These are phyloP conservation scores for Rhizophagus sp. DNA, from an alignment of 192 early-diverging fungal species.

Conservation along the genomic window DNA sequence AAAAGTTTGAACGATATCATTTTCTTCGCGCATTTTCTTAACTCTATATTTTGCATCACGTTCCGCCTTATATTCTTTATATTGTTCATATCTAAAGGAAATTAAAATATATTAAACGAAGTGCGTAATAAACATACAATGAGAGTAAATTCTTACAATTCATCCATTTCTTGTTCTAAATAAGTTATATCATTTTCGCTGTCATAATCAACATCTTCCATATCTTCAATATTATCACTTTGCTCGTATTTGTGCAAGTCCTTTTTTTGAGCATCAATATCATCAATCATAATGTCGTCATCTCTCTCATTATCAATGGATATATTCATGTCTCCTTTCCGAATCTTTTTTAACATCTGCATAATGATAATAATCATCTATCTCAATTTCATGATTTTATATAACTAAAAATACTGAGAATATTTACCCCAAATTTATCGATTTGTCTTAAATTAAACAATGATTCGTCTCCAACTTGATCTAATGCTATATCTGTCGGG, in stretches of 20 bases:
- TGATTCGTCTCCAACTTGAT: constrained; percentile 56
- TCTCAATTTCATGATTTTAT: neutral
- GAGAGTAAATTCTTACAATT: constrained; percentile 51
- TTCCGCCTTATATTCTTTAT: constrained; percentile 69
- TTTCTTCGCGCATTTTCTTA: constrained; percentile 64
- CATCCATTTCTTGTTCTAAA: constrained; percentile 67
- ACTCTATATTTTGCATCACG: constrained; percentile 76
- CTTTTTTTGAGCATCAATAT: constrained; percentile 21
- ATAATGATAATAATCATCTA: neutral
- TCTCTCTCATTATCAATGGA: constrained; percentile 45
- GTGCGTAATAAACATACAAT: constrained; percentile 26
- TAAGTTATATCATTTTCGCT: constrained; percentile 36
- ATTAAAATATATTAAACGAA: constrained; percentile 35
- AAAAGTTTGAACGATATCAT: constrained; percentile 64
- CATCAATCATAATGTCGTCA: constrained; percentile 48
- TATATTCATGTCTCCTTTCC: constrained; percentile 56
- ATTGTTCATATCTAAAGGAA: constrained; percentile 68
- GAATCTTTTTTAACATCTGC: constrained; percentile 46
- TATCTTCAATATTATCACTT: constrained; percentile 47
- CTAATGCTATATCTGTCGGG: constrained; percentile 74
- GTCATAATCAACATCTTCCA: constrained; percentile 49
- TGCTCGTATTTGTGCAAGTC: too few relatives aligned
- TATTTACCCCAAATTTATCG: constrained; percentile 46
- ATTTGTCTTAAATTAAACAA: constrained; percentile 61
- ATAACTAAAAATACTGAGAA: neutral